Evolutionary conservation across 2,329 filamentous ascomycete genomes (phyloP), one percentile per base, ranked within the genome.

Genomic region (Raffaelea arxii): DNA sequence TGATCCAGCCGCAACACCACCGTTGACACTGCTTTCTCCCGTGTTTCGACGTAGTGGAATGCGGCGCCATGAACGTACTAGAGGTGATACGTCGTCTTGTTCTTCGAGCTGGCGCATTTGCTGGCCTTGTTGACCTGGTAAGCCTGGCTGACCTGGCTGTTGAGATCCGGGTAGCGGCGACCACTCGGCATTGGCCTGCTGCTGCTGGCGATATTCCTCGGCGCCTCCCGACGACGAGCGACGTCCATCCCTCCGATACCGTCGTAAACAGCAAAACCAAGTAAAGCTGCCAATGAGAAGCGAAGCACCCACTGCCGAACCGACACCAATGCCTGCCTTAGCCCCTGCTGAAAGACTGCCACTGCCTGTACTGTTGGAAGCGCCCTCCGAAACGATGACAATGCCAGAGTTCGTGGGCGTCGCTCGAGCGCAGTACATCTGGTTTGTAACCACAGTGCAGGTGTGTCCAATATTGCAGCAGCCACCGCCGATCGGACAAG

Each of bases 261-360:
- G 56, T 22, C 63, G 65, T 25, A 62, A 58, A 24, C 76, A 46
- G 48, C 68, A 75, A 48, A 74, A 62, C 69, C 71, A 80, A 0
- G 67, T 63, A 16, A 68, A 50, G 3, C 55, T 55, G 4, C 65
- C 72, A 32, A 75, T 60, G 14, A 75, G 36, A 6, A 67, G 39
- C 4, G 65, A 62, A 2, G 62, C 65, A 24, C 62, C 71, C 0
- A 74, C 57, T 2, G 71, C 66, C 4, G 73, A 67, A 18, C 74
- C 77, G 1, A 73, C 64, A 6, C 70, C 75, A n/a, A 82, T 72
- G 3, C 77, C 77, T 0, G 72, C 75, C 54, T 72, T 77, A 3
- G 74, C 75, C 1, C 71, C 74, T 1, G 65, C 58, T 2, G 71
- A 71, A 6, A 78, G 56, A 3, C 58, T 58, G 3, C 46, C 48